Conservation (phyloP, 345 rosid species). For the Moricandia arvensis region DNA sequence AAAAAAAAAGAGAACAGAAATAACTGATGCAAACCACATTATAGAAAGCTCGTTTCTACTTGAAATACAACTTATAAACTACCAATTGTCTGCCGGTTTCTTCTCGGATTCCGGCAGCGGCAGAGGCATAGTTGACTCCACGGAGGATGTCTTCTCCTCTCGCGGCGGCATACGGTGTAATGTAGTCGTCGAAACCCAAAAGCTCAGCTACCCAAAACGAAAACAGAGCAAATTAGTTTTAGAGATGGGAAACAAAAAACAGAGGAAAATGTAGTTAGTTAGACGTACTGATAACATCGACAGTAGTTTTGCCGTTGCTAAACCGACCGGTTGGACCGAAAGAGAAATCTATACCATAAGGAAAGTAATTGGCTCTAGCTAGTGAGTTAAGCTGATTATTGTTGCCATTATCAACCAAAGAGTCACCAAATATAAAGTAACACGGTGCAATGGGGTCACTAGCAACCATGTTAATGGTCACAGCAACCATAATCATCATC, state of each 20-base stretch:
- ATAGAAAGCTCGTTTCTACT: too few species aligned
- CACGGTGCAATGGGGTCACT: slow-evolving; percentile 71
- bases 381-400: slow-evolving; percentile 64
- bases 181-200: slow-evolving; percentile 58
- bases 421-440: slow-evolving; percentile 85
- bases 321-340: slow-evolving; percentile 82
- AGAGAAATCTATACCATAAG: slow-evolving; percentile 82
- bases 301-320: slow-evolving; percentile 73
- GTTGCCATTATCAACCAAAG: slow-evolving; percentile 87
- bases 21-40: not conserved
- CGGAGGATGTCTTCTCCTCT: slow-evolving; percentile 52
- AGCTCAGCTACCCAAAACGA: slow-evolving; percentile 45
- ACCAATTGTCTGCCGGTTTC: slow-evolving; percentile 87
- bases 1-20: not conserved
- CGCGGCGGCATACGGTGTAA: slow-evolving; percentile 57
- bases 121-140: slow-evolving; percentile 85
- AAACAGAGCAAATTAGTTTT: slow-evolving; percentile 10
- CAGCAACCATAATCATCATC: slow-evolving; percentile 26
- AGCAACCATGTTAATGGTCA: slow-evolving; percentile 23
- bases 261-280: not conserved
- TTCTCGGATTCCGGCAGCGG: slow-evolving; percentile 83
- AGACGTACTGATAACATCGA: slow-evolving; percentile 62
- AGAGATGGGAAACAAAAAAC: too few species aligned
- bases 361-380: slow-evolving; percentile 79
- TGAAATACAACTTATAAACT: too few species aligned